Base-by-base conservation (phyloP, 805 yeast genomes). In the Cyberlindnera maritima region DNA sequence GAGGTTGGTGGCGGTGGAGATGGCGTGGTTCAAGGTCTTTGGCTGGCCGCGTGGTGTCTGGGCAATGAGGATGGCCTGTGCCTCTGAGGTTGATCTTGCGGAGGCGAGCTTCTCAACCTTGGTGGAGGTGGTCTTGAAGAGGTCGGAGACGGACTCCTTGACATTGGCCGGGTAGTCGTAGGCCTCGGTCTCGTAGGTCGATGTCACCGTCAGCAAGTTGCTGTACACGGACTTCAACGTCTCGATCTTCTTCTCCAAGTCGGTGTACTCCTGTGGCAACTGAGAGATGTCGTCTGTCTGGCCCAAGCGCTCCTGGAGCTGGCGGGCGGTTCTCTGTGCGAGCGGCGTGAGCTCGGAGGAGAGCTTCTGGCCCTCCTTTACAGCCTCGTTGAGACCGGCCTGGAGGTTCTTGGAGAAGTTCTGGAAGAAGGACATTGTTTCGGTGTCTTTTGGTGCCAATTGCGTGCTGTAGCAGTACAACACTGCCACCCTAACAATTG, bases 261-360 rank as follows among this genome's bases (percentile, higher is more conserved):
- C 83, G 44, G 83, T 69, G 64, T 87, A 88, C 64, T 88, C 96
- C 48, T 82, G 80, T 28, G 96, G 96, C 54, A 88, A 75, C 62
- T 88, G 91, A 46, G 92, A 84, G 59, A 86, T 84, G 61, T 88
- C 96, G 44, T 84, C 88, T 33, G 83, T 87, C 55, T 83, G 80
- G 40, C 95, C 95, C 23, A 88, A 76, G 57, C 71, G 78, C 66
- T 88, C 96, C 66, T 87, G 92, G 38, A 88, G 79, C 63, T 84
- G 64, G 51, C 94, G 80, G 41, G 83, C 80, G 15, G 96, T 88
- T 62, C 95, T 79, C 67, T 83, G 87, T 36, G 95, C 95, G 50
- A 85, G 71, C 15, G 88, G 88, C 57, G 85, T 81, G 64, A 87
- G 70, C 52, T 78, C 80, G 40, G 66, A 70, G 41, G 80, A 69